phyloP scores from a whole-genome alignment of 1,284 basidiomycete genomes.

The Sanguinoderma infundibulare region DNA sequence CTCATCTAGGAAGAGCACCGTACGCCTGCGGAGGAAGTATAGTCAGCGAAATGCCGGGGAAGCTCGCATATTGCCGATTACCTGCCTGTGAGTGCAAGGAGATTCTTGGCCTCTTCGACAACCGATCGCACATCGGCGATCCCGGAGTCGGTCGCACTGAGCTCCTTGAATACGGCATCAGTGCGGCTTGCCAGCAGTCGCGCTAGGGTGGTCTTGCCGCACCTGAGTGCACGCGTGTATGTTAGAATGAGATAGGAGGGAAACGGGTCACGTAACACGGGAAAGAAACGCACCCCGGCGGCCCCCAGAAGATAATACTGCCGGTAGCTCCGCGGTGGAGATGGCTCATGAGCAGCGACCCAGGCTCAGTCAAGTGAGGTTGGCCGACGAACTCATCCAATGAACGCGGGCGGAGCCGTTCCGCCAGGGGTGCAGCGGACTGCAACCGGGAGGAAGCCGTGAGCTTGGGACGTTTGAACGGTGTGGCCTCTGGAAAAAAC shows the following conservation, averaged over 20 bases:
- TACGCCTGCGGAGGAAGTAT: constrained; percentile 48
- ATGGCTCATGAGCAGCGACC: constrained; percentile 56
- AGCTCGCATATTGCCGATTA: constrained; percentile 23
- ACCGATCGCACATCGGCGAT: constrained; percentile 81
- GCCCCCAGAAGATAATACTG: constrained; percentile 78
- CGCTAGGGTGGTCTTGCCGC: constrained; percentile 84
- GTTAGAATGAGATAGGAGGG: not conserved
- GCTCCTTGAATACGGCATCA: constrained; percentile 71
- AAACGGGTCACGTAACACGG: not conserved
- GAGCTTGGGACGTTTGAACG: constrained; percentile 35
- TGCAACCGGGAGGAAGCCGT: constrained; percentile 36
- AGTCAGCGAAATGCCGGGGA: not conserved
- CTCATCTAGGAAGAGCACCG: constrained; percentile 84
- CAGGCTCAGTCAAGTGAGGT: constrained; percentile 56
- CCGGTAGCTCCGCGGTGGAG: constrained; percentile 53
- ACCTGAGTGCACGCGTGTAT: constrained; percentile 38
- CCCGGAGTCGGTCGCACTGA: constrained; percentile 78
- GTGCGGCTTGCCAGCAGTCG: constrained; percentile 67
- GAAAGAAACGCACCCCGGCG: constrained; percentile 58
- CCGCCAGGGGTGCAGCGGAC: constrained; percentile 60
- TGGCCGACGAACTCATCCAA: constrained; percentile 77
- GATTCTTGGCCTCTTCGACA: constrained; percentile 81
- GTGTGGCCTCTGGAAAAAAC: constrained; percentile 16
- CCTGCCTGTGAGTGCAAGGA: constrained; percentile 74
- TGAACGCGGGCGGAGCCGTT: constrained; percentile 61